These are phyloP conservation scores for Cephalotrichum gorgonifer DNA, from an alignment of 2,329 filamentous ascomycete species.

Conservation along the genomic window DNA sequence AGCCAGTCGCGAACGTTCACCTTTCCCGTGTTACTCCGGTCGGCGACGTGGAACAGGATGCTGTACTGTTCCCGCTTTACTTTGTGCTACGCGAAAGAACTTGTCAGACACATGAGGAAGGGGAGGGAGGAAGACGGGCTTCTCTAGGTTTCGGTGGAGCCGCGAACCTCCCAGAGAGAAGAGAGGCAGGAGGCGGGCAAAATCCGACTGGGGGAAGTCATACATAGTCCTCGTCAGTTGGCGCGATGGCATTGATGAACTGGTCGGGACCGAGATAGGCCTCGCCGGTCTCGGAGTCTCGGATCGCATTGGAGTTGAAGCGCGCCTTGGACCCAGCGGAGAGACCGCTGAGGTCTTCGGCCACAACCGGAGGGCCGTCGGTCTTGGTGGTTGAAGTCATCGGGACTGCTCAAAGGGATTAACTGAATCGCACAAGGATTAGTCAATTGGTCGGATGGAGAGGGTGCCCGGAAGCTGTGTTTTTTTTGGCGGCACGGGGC, in stretches of 20 bases:
- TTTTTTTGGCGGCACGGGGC: background rate
- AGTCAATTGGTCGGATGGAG: background rate
- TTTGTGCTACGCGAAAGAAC: conserved; percentile 64
- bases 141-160: background rate
- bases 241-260: conserved; percentile 86
- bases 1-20: conserved; percentile 80
- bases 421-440: background rate
- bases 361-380: conserved; percentile 37
- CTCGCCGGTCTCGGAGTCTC: conserved; percentile 67
- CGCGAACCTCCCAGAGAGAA: background rate
- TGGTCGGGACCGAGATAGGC: conserved; percentile 72
- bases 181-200: background rate
- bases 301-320: conserved; percentile 67
- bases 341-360: conserved; percentile 45
- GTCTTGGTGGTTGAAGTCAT: background rate
- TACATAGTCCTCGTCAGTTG: conserved; percentile 82
- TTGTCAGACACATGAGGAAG: conserved; percentile 5
- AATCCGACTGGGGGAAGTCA: conserved; percentile 26
- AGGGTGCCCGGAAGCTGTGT: background rate
- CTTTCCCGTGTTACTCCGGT: conserved; percentile 62
- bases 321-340: conserved; percentile 65
- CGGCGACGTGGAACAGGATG: conserved; percentile 85
- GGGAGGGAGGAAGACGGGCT: background rate
- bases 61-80: conserved; percentile 94
- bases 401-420: conserved; percentile 2